Evolutionary conservation across 108 stramenopile species (phyloP).

Genomic region (Fragilaria radians): DNA sequence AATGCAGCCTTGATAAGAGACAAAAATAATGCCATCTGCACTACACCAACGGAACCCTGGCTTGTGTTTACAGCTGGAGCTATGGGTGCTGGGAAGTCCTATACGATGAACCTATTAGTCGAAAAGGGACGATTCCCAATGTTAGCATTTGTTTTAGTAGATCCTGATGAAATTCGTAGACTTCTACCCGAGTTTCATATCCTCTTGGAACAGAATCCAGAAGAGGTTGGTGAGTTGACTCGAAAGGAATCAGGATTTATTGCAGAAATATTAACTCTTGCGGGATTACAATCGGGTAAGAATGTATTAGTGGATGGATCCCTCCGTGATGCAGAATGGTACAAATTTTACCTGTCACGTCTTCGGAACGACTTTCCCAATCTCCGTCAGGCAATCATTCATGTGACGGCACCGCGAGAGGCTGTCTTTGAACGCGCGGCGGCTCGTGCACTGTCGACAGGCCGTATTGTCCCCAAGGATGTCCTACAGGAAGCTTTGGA

Average conservation of each 20-base stretch:
- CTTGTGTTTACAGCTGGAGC: constrained; percentile 88
- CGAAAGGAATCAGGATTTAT: constrained; percentile 78
- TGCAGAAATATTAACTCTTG: constrained; percentile 70
- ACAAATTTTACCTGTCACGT: constrained; percentile 52
- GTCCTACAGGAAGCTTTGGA: constrained; percentile 56
- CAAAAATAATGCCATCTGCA: constrained; percentile 56
- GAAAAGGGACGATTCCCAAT: constrained; percentile 69
- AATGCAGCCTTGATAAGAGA: constrained; percentile 52
- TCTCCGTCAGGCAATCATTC: constrained; percentile 75
- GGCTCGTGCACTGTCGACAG: constrained; percentile 54
- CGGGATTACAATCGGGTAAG: constrained; percentile 62
- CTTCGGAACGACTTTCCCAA: constrained; percentile 61
- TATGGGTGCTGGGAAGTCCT: constrained; percentile 80
- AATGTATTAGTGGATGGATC: constrained; percentile 86
- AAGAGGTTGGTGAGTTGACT: constrained; percentile 64
- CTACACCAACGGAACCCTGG: constrained; percentile 81
- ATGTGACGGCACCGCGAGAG: constrained; percentile 66
- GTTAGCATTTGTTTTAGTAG: constrained; percentile 72
- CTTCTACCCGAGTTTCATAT: constrained; percentile 72
- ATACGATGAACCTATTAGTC: constrained; percentile 64
- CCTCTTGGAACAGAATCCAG: constrained; percentile 54
- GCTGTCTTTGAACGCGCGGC: constrained; percentile 65
- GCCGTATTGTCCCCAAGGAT: constrained; percentile 65
- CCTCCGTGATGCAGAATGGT: constrained; percentile 75
- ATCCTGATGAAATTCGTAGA: constrained; percentile 77